Conservation (phyloP, 2,329 filamentous ascomycete genomes). For the Ophiosphaerella korrae region DNA sequence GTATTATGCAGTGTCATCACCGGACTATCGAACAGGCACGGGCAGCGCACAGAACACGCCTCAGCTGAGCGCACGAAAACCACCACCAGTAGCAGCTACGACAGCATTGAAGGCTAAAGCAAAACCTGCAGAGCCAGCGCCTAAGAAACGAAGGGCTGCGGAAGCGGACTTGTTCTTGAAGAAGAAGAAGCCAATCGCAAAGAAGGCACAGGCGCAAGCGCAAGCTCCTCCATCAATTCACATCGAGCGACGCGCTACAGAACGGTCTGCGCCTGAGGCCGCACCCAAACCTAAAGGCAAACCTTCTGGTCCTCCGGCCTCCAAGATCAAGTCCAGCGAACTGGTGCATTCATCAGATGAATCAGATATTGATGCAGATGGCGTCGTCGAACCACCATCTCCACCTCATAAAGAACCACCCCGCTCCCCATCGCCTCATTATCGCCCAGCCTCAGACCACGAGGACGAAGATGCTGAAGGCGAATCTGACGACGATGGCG, state of each 20-base stretch:
- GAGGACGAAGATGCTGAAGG: constrained; percentile 28
- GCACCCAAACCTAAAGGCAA: constrained; percentile 23
- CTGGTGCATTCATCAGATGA: constrained; percentile 39
- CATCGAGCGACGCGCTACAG: constrained; percentile 45
- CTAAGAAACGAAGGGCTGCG: constrained; percentile 37
- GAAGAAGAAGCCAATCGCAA: constrained; percentile 11
- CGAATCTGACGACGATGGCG: constrained; percentile 32
- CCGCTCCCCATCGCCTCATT: constrained; percentile 23
- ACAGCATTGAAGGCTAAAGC: constrained; percentile 1
- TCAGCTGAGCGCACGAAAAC: constrained; percentile 27
- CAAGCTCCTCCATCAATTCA: constrained; percentile 36
- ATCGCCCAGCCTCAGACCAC: constrained; percentile 6
- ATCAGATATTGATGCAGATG: constrained; percentile 29
- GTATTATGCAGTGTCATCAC: constrained; percentile 30
- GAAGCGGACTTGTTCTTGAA: constrained; percentile 4
- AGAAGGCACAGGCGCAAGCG: constrained; percentile 31
- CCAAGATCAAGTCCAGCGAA: constrained; percentile 42
- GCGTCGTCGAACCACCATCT: constrained; percentile 17
- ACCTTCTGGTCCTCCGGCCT: constrained; percentile 23
- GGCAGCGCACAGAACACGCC: constrained; percentile 39
- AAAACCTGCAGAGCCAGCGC: constrained; percentile 19
- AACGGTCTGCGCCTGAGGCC: constrained; percentile 11
- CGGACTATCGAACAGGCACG: constrained; percentile 36
- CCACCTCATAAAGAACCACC: constrained; percentile 10
- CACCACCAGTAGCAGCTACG: constrained; percentile 11